Conservation (phyloP, 1,284 basidiomycete species). For the Rhodotorula sp. region DNA sequence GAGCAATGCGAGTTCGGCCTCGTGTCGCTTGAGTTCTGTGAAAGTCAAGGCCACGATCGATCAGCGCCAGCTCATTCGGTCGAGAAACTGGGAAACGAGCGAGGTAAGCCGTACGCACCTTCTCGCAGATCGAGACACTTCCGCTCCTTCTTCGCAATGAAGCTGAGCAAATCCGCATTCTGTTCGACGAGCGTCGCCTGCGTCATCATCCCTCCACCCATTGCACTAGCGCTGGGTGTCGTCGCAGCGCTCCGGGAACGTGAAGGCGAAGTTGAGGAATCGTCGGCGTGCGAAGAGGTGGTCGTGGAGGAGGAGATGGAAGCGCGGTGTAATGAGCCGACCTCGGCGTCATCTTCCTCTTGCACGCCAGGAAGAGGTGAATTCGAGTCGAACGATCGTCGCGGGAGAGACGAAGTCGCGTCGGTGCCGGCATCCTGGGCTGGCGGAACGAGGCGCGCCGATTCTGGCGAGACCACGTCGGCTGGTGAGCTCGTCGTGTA, state of each 20-base stretch:
- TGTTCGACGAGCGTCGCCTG: constrained; percentile 36
- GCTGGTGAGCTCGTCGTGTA: not conserved
- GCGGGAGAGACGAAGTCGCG: not conserved
- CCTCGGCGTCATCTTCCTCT: not conserved
- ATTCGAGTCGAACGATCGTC: not conserved
- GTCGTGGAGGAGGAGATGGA: too few relatives aligned
- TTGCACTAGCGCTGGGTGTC: not conserved
- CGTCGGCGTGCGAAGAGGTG: too few relatives aligned
- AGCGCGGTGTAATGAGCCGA: not conserved
- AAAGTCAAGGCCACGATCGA: too few relatives aligned
- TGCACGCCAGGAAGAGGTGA: not conserved
- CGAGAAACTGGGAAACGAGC: not conserved
- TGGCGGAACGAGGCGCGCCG: not conserved
- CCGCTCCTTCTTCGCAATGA: constrained; percentile 49
- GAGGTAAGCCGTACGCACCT: constrained; percentile 30
- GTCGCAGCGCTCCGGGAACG: not conserved
- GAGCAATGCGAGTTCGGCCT: constrained; percentile 37
- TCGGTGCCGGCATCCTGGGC: not conserved
- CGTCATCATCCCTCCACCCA: constrained; percentile 3
- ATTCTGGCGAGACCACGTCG: not conserved
- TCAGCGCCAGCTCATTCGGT: not conserved
- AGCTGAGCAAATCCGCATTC: constrained; percentile 44
- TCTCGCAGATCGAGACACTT: constrained; percentile 49
- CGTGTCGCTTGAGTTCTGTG: constrained; percentile 43
- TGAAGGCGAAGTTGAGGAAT: not conserved